Evolutionary conservation across 1,284 basidiomycete genomes (phyloP), one percentile per base, ranked within the genome.

Genomic region (Cystobasidium pallidum): DNA sequence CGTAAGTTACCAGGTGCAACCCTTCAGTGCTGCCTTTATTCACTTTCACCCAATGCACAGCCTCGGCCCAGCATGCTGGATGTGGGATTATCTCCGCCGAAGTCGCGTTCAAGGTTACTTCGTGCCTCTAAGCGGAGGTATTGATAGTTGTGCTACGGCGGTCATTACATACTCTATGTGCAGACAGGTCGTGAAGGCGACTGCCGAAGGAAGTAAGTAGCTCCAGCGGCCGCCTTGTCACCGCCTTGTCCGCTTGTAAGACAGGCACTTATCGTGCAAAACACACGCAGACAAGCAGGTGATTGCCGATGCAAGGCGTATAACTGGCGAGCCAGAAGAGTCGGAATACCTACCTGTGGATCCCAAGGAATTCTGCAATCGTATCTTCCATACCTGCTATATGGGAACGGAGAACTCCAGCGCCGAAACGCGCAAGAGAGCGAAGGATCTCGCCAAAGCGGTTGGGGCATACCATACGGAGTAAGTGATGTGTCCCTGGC

Each of bases 341-440:
- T 94, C 91, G 3, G 82, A 81, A 0, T 99, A 97, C 81, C 79
- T 91, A 28, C 96, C 95, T 0, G 84, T 85, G 0, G 91, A 96
- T 79, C 87, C 94, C 0, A 86, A 85, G 72, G 96, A 98, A 79
- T 92, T 98, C 76, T 88, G 88, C 57, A 84, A 84, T 70, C 86
- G 92, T 36, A 88, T 98, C 72, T 97, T 99, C 84, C 93, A 98
- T 80, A 97, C 95, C 0, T 97, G 93, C 82, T 99, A 97, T 82
- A 99, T 99, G 96, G 95, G 95, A 13, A 99, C 95, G 0, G 91
- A 94, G 80, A 95, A 99, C 81, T 97, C 93, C 11, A 91, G 89
- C 75, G 81, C 81, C 1, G 95, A 97, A 76, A 99, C 96, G 8
- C 84, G 94, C 15, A 82, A 85, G 74, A 86, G 95, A 41, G 96